These are phyloP conservation scores for Thermochaetoides dissita DNA, from an alignment of 2,329 filamentous ascomycete species.

Conservation along the genomic window DNA sequence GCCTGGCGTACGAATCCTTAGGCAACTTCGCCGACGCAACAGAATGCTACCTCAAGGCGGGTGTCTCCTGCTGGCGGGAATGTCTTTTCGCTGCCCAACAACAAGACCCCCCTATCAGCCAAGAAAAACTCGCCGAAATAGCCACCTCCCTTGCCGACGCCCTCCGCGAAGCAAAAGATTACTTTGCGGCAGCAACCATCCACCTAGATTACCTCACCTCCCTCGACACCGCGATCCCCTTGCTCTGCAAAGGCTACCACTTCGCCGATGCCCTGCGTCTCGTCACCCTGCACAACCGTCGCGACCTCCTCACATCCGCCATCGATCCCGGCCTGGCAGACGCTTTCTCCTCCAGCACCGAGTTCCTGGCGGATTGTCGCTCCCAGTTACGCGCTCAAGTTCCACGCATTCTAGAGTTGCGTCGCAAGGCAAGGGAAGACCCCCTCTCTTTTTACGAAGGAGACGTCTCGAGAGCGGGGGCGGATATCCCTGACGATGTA, in stretches of 20 bases:
- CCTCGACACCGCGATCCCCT: slow-evolving; percentile 53
- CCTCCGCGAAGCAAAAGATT: slow-evolving; percentile 73
- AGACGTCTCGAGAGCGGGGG: slow-evolving; percentile 37
- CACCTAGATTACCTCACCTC: slow-evolving; percentile 69
- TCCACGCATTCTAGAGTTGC: slow-evolving; percentile 70
- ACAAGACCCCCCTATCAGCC: slow-evolving; percentile 44
- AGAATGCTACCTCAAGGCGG: slow-evolving; percentile 69
- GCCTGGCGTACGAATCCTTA: slow-evolving; percentile 80
- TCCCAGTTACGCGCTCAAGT: slow-evolving; percentile 72
- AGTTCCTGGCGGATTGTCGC: slow-evolving; percentile 88
- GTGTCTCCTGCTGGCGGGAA: slow-evolving; percentile 71
- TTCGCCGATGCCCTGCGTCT: slow-evolving; percentile 84
- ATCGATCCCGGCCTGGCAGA: slow-evolving; percentile 73
- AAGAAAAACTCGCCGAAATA: slow-evolving; percentile 48
- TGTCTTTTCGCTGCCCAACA: slow-evolving; percentile 67
- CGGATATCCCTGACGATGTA: slow-evolving; percentile 78
- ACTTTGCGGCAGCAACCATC: slow-evolving; percentile 63
- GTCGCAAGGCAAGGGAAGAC: slow-evolving; percentile 66
- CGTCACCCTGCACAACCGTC: slow-evolving; percentile 44
- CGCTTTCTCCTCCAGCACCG: slow-evolving; percentile 67
- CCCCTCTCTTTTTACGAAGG: slow-evolving; percentile 83
- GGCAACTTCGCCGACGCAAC: slow-evolving; percentile 60
- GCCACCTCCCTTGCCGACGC: slow-evolving; percentile 65
- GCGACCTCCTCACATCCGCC: slow-evolving; percentile 49
- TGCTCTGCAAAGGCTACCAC: slow-evolving; percentile 72